Conservation (phyloP, 1,284 basidiomycete genomes). For the Apiotrichum siamense region DNA sequence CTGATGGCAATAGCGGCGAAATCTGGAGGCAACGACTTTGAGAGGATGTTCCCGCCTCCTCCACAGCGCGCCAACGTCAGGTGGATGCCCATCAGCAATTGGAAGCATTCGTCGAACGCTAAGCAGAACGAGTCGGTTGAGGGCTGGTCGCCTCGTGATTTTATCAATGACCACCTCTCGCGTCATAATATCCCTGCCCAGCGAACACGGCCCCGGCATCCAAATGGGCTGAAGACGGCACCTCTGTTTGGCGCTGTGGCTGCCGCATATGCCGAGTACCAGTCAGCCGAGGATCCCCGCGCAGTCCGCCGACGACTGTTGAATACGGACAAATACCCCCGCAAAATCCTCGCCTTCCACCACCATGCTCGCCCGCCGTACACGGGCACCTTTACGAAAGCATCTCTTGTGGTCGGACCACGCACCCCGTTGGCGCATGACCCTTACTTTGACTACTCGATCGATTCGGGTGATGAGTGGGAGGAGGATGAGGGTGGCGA, state of each 20-base stretch:
- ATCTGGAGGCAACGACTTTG: slow-evolving; percentile 20
- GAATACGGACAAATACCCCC: slow-evolving; percentile 35
- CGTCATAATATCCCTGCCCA: slow-evolving; percentile 9
- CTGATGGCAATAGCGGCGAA: neutral
- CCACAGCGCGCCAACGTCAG: slow-evolving; percentile 23
- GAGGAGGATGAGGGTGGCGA: slow-evolving; percentile 42
- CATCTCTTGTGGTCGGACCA: slow-evolving; percentile 42
- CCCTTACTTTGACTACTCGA: slow-evolving; percentile 45
- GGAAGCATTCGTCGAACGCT: neutral
- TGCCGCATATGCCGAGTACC: slow-evolving; percentile 33
- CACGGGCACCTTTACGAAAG: slow-evolving; percentile 43
- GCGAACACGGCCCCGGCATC: slow-evolving; percentile 8
- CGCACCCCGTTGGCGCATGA: slow-evolving; percentile 46
- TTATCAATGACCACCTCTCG: slow-evolving; percentile 26
- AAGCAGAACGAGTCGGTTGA: neutral
- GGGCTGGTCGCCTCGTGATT: slow-evolving; percentile 14
- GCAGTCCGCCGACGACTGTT: slow-evolving; percentile 33
- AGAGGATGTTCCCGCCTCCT: slow-evolving; percentile 27
- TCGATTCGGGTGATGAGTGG: slow-evolving; percentile 48
- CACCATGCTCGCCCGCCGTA: slow-evolving; percentile 45
- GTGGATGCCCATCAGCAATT: slow-evolving; percentile 31
- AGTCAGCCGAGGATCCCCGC: slow-evolving; percentile 43
- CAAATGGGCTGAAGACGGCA: slow-evolving; percentile 34
- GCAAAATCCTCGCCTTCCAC: slow-evolving; percentile 45
- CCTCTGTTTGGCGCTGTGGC: slow-evolving; percentile 31